Evolutionary conservation across 2,329 filamentous ascomycete genomes (phyloP).

Genomic region (Fusarium decemcellulare): DNA sequence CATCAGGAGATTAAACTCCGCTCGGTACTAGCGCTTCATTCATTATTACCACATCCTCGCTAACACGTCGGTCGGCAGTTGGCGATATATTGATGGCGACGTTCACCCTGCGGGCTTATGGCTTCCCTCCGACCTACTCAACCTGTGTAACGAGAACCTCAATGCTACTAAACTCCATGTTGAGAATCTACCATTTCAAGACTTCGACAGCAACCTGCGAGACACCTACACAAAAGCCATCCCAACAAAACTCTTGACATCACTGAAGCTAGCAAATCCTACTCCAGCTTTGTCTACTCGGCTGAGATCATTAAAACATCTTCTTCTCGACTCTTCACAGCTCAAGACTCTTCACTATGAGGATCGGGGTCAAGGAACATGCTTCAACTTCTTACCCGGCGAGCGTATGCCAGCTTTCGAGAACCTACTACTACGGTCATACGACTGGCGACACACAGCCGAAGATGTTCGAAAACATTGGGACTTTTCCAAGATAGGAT

Average conservation of each 20-base stretch:
- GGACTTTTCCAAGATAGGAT: constrained; percentile 61
- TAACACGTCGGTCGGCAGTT: constrained; percentile 48
- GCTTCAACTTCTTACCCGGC: constrained; percentile 55
- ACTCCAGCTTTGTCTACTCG: constrained; percentile 58
- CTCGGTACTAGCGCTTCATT: constrained; percentile 52
- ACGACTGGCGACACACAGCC: constrained; percentile 63
- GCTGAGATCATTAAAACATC: constrained; percentile 58
- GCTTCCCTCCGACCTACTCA: constrained; percentile 57
- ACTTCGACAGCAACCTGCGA: constrained; percentile 52
- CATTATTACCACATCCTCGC: not conserved
- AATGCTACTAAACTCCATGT: constrained; percentile 54
- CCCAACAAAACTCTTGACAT: constrained; percentile 56
- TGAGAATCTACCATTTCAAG: constrained; percentile 58
- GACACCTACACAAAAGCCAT: constrained; percentile 56
- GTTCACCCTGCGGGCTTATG: constrained; percentile 47
- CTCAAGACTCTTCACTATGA: constrained; percentile 59
- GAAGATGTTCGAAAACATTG: constrained; percentile 59
- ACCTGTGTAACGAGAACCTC: constrained; percentile 46
- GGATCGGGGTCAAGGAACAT: constrained; percentile 61
- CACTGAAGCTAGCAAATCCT: constrained; percentile 57
- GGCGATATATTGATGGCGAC: constrained; percentile 54
- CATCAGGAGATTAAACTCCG: constrained; percentile 54
- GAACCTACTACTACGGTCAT: constrained; percentile 60
- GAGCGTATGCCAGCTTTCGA: constrained; percentile 61
- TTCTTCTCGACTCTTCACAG: constrained; percentile 54